Base-by-base conservation (phyloP, 495 filamentous ascomycete species). In the Viridothelium virens region DNA sequence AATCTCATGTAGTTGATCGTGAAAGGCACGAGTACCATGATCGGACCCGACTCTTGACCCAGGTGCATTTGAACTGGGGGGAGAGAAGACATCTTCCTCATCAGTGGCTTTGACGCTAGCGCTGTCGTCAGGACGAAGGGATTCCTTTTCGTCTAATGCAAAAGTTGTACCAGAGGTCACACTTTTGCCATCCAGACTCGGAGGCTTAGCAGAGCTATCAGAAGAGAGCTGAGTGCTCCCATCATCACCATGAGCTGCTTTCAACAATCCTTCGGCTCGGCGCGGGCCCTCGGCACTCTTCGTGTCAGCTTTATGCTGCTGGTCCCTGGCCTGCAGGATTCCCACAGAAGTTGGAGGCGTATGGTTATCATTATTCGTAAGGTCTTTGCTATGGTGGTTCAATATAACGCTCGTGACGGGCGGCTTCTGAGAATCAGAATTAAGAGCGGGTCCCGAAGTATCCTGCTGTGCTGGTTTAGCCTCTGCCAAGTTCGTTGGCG, bases 111-210 rank as follows among this genome's bases (percentile, higher is more conserved):
- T 91, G 25, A 93, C 86, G 72, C 91, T 96, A 18, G 92, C 92
- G 74, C 92, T 96, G 69, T 97, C 92, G 78, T 96, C 92, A 3
- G 92, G 92, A 2, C 91, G 88, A 38, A 96, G 79, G 11, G 92
- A 96, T 70, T 96, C 92, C 73, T 96, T 97, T 76, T 97, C 92
- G 73, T 97, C 92, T 75, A 96, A 79, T 16, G 89, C 91, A 77
- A 94, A 96, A 2, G 92, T 96, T 2, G 89, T 93, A 18, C 88
- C 91, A 25, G 92, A 97, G 12, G 89, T 88, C 70, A 92, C 89
- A 75, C 91, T 96, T 76, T 96, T 96, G 37, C 89, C 91, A 73
- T 96, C 91, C 18, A 95, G 80, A 71, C 91, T 96, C 56, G 90
- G 87, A 46, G 90, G 88, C 75, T 95, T 96, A 3, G 87, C 91